A percentile compares a stretch with the other conserved stretches of the same genome.
Evolutionary conservation across 176 grass and related monocot genomes (phyloP).

Genomic region (Tillandsia leiboldiana): DNA sequence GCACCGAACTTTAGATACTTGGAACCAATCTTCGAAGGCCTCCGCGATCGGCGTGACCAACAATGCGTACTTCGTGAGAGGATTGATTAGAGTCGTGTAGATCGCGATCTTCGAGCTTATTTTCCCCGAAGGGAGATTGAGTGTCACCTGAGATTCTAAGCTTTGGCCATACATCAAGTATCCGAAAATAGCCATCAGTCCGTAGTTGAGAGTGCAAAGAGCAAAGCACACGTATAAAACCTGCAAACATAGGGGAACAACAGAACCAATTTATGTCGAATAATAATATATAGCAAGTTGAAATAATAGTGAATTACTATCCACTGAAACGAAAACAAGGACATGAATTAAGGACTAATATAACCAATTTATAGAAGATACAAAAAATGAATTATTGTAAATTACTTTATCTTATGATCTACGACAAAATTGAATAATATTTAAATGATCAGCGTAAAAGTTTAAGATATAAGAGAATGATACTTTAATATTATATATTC

Average conservation of each 20-base stretch:
- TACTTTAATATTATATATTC: not conserved
- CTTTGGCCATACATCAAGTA: slow-evolving; percentile 77
- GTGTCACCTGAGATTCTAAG: slow-evolving; percentile 59
- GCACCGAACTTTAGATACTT: slow-evolving; percentile 25
- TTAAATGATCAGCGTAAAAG: too few relatives aligned
- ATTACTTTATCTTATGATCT: too few relatives aligned
- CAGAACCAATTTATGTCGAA: not conserved
- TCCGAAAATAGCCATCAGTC: slow-evolving; percentile 50
- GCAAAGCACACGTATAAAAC: slow-evolving; percentile 54
- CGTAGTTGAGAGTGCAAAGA: slow-evolving; percentile 57
- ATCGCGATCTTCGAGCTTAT: slow-evolving; percentile 53
- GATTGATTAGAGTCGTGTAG: slow-evolving; percentile 81
- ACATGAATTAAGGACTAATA: too few relatives aligned
- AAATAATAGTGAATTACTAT: too few relatives aligned
- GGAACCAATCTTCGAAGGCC: slow-evolving; percentile 53
- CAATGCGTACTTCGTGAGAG: slow-evolving; percentile 57
- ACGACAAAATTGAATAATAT: too few relatives aligned
- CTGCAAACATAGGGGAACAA: slow-evolving; percentile 23
- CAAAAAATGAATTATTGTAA: too few relatives aligned
- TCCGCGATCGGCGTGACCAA: slow-evolving; percentile 36
- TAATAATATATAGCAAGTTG: too few relatives aligned
- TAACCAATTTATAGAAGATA: too few relatives aligned
- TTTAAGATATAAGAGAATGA: too few relatives aligned
- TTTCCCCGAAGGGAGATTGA: slow-evolving; percentile 49
- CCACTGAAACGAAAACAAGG: too few relatives aligned